Conservation (phyloP, 2,329 filamentous ascomycete species). For the Trichoderma polysporum region DNA sequence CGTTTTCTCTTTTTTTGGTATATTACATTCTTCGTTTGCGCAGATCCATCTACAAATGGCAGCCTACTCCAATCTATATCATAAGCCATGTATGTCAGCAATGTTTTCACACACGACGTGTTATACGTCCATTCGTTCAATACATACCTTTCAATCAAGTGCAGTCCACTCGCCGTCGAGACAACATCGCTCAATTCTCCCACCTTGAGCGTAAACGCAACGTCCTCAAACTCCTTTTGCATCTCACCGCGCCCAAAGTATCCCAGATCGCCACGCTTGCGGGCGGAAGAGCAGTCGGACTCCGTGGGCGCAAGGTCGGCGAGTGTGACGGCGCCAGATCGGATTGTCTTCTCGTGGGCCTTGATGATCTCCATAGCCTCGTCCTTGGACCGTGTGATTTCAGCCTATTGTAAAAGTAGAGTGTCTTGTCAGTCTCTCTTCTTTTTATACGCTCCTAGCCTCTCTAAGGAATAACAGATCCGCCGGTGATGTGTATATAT, state of each 20-base stretch:
- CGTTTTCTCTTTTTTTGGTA: background rate
- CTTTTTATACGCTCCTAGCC: background rate
- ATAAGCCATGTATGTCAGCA: background rate
- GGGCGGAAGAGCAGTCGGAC: conserved; percentile 92
- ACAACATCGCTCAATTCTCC: conserved; percentile 85
- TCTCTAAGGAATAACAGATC: too few species aligned
- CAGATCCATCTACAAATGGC: background rate
- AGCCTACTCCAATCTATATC: background rate
- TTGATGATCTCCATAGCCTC: conserved; percentile 79
- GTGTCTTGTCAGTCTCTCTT: conserved; percentile 8
- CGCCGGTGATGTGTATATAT: background rate
- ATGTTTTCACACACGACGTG: too few species aligned
- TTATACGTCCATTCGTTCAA: too few species aligned
- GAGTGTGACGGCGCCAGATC: conserved; percentile 64
- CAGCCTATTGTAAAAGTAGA: conserved; percentile 45
- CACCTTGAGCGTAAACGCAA: conserved; percentile 83
- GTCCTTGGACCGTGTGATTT: conserved; percentile 85
- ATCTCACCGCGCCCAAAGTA: conserved; percentile 95
- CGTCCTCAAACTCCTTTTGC: conserved; percentile 98
- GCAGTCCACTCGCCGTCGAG: conserved; percentile 89
- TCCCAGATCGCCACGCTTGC: conserved; percentile 91
- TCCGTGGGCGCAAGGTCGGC: conserved; percentile 85
- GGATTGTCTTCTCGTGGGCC: conserved; percentile 73
- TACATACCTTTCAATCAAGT: conserved; percentile 87
- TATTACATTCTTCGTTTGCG: background rate